These are phyloP conservation scores for Penicillium argentinense DNA, from an alignment of 495 filamentous ascomycete genomes.

Conservation along the genomic window DNA sequence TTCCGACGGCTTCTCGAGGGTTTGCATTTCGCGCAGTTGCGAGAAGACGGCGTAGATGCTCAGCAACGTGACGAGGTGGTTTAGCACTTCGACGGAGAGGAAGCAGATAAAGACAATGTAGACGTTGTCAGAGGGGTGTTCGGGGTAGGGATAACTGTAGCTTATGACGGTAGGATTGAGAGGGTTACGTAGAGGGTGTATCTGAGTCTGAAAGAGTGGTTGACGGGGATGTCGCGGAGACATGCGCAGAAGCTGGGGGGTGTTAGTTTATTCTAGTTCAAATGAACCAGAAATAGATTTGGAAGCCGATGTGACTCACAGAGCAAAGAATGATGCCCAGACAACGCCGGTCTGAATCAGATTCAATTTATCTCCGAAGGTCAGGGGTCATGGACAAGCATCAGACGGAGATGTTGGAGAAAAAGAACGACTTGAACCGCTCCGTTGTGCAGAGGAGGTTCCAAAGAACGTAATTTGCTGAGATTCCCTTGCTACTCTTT, in stretches of 20 bases:
- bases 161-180: not conserved
- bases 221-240: not conserved
- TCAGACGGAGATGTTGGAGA: too few species aligned
- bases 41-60: conserved; percentile 3
- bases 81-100: not conserved
- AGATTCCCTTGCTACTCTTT: too few species aligned
- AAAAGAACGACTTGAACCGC: too few species aligned
- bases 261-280: too few species aligned
- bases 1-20: not conserved
- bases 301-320: not conserved
- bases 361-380: too few species aligned
- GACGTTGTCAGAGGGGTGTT: not conserved
- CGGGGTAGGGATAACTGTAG: not conserved
- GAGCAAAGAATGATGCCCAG: not conserved
- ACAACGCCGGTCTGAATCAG: too few species aligned
- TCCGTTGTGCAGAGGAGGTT: too few species aligned
- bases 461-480: too few species aligned
- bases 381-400: too few species aligned
- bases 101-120: not conserved
- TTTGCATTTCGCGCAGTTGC: not conserved
- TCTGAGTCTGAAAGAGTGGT: not conserved
- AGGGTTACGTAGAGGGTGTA: conserved; percentile 1
- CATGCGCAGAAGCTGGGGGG: not conserved
- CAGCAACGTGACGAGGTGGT: conserved; percentile 1
- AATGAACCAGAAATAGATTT: too few species aligned